Base-by-base conservation (phyloP, 768 basidiomycete genomes). In the Hemileccinum rubropunctum region DNA sequence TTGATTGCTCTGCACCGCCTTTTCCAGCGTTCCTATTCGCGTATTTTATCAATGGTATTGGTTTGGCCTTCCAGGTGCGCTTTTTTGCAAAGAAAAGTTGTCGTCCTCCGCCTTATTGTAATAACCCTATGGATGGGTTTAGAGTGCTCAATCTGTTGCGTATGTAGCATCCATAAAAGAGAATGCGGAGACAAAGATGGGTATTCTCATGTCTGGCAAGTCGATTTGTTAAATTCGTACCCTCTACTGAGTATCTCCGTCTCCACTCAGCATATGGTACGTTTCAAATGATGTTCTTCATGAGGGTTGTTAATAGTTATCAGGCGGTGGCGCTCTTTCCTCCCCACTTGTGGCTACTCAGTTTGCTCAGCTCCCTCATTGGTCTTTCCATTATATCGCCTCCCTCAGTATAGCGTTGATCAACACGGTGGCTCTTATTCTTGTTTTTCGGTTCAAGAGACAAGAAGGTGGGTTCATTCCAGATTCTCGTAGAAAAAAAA, bases 141-240 rank as follows among this genome's bases (percentile, higher is more conserved):
- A 87, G 82, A 82, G 88, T 51, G 86, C 87, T 0, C 86, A 86
- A 67, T 77, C 85, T 1, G 86, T 86, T 58, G 84, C 81, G 6
- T 88, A 78, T 51, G 79, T 90, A 10, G 85, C 82, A 3, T 75
- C 71, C 40, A 65, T 87, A 8, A 75, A 75, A 52, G 68, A 76
- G n/a, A 76, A 81, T 39, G 63, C 81, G 0, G 76, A 81, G 50
- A 62, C 70, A 0, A 88, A 88, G 61, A 87, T 91, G 83, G 81
- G 86, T 6, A 42, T 89, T 14, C 58, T 88, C 82, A 86, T 56
- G 83, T 72, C 76, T 28, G 47, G 64, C 43, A 55, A 51, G 49
- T 42, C 4, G 6, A 28, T 28, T 4, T 15, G 10, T 32, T 6
- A 4, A 20, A 15, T 9, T 14, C 32, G 3, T 26, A 12, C 7